A percentile compares a stretch with the other conserved stretches of the same genome.
phyloP scores from a whole-genome alignment of 352 stramenopile species.

The Globisporangium iwayamae region DNA sequence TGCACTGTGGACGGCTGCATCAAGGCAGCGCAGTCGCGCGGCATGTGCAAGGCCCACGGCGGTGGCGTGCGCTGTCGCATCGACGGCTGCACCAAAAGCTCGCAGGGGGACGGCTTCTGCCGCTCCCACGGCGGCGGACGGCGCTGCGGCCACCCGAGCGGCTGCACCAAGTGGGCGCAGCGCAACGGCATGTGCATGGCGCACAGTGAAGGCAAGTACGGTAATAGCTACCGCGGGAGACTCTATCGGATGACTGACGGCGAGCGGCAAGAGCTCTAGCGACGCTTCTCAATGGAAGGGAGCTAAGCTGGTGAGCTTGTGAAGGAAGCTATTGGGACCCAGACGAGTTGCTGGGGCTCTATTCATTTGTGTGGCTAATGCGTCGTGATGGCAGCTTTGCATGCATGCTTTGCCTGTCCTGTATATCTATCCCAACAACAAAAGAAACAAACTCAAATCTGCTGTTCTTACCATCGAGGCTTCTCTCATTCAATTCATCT shows the following conservation, averaged over 20 bases:
- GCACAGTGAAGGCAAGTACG: constrained; percentile 79
- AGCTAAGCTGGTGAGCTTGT: neutral
- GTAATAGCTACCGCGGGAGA: constrained; percentile 74
- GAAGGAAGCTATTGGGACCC: neutral
- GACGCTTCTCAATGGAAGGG: neutral
- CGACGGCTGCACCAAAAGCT: constrained; percentile 82
- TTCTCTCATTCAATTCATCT: too few relatives aligned
- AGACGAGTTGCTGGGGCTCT: neutral
- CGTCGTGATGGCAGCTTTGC: neutral
- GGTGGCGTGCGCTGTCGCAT: constrained; percentile 78
- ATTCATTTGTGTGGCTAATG: neutral
- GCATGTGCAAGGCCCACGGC: constrained; percentile 84
- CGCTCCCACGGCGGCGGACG: constrained; percentile 70
- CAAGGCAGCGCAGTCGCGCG: constrained; percentile 74
- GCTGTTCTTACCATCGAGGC: neutral
- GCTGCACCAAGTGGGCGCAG: constrained; percentile 80
- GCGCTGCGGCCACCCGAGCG: constrained; percentile 64
- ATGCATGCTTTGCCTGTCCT: neutral
- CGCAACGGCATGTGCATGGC: constrained; percentile 86
- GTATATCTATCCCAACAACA: neutral
- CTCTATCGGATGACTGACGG: constrained; percentile 37
- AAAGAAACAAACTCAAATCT: too few relatives aligned
- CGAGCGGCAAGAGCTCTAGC: constrained; percentile 10
- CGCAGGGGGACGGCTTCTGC: constrained; percentile 80
- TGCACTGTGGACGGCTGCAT: constrained; percentile 76